A percentile compares a stretch with the other conserved stretches of the same genome.
Conservation (phyloP, 2,329 filamentous ascomycete genomes). For the Pseudocercospora vitis region DNA sequence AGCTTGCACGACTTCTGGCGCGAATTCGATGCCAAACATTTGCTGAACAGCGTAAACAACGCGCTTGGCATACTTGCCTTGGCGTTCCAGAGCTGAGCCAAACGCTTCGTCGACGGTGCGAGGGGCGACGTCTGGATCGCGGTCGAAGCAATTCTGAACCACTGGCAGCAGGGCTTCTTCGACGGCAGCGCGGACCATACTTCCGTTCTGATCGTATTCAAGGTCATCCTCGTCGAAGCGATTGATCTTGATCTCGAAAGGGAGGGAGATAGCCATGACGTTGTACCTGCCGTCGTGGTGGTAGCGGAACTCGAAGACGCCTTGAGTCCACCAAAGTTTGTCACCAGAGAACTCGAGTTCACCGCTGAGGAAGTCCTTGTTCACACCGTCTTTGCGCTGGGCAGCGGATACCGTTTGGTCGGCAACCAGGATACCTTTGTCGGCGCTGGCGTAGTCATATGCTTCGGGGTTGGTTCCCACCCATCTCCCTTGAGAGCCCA, state of each 20-base stretch:
- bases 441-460: slow-evolving; percentile 73
- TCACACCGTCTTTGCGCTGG: slow-evolving; percentile 49
- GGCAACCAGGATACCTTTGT: slow-evolving; percentile 71
- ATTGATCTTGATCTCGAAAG: slow-evolving; percentile 84
- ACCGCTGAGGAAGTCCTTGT: slow-evolving; percentile 65
- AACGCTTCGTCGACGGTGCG: slow-evolving; percentile 76
- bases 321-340: slow-evolving; percentile 96
- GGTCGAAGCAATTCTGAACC: slow-evolving; percentile 88
- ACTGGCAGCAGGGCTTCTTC: slow-evolving; percentile 78
- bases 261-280: slow-evolving; percentile 89
- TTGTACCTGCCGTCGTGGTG: slow-evolving; percentile 91
- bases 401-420: slow-evolving; percentile 59
- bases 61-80: slow-evolving; percentile 83
- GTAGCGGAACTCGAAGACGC: slow-evolving; percentile 95
- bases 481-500: slow-evolving; percentile 88
- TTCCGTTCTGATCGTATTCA: slow-evolving; percentile 53
- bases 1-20: slow-evolving; percentile 84
- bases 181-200: slow-evolving; percentile 66
- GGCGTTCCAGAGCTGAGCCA: slow-evolving; percentile 78
- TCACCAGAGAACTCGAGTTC: slow-evolving; percentile 88
- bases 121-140: slow-evolving; percentile 87
- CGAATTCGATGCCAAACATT: slow-evolving; percentile 96
- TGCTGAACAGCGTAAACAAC: slow-evolving; percentile 93
- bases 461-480: slow-evolving; percentile 72
- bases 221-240: slow-evolving; percentile 73